Base-by-base conservation (phyloP, 495 filamentous ascomycete genomes). In the Podospora anserina region DNA sequence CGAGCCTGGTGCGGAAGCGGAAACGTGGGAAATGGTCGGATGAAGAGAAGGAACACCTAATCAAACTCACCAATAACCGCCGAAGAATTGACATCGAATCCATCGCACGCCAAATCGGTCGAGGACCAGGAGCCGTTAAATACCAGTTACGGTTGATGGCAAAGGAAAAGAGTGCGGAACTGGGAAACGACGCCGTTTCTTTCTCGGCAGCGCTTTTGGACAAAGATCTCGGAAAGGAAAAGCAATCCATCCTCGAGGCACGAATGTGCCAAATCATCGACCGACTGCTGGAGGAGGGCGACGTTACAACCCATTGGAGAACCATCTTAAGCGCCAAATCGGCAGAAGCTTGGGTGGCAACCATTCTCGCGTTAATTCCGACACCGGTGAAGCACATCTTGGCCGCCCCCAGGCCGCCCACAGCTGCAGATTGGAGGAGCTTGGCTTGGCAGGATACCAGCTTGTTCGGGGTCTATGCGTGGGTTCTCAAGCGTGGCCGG, bases 181-280 rank as follows among this genome's bases (percentile, higher is more conserved):
- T 54, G 49, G 49, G 49, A 54, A 54, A 54, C 2, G 49, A 54
- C 49, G 2, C 18, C 49, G 49, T 54, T 18, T 54, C 2, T 54
- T 54, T 54, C 2, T 54, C 49, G 49, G 49, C 9, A 54, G 49
- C 49, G 49, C 18, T 54, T 54, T 18, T 54, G 49, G 2, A 54
- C 49, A 54, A 54, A 54, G 49, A 0, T 54, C 49, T 54, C 49
- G 49, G 11, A 54, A 54, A 54, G 49, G 49, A 54, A 54, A 1
- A 54, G 49, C 49, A 54, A 54, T 54, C 49, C 49, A 18, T 54
- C 18, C 49, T 54, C 49, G 49, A 54, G 49, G 49, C 49, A 54
- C 49, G 49, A 54, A 54, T 54, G 49, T 54, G 49, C 49, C 49
- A 54, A 54, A 54, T 54, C 49, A 54, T 54, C 49, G 49, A 54